Conservation (phyloP, 192 early-diverging fungal genomes). For the Backusella australiensis region DNA sequence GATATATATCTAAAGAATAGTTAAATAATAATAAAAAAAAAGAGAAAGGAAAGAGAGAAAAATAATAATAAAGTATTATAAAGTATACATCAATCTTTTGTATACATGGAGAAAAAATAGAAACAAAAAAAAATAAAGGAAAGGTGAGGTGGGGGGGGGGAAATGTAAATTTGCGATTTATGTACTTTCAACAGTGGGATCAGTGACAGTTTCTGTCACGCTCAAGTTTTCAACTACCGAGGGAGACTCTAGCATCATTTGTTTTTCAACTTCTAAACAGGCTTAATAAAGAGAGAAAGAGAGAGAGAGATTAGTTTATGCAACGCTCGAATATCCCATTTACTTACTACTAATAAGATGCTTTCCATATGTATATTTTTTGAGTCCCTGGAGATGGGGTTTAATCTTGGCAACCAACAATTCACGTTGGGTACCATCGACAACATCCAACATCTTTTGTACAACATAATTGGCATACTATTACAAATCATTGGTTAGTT, state of each 20-base stretch:
- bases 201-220: neutral
- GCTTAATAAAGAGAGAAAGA: neutral
- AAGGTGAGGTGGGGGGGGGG: no score
- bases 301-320: neutral
- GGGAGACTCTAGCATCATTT: constrained; percentile 6
- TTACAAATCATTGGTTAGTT: neutral
- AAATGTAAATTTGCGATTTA: neutral
- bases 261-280: constrained; percentile 14
- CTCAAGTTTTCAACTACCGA: neutral
- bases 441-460: constrained; percentile 99
- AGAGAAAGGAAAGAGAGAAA: neutral
- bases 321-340: neutral
- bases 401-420: constrained; percentile 85
- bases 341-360: constrained; percentile 79
- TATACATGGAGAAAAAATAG: neutral
- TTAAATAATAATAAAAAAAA: neutral
- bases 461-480: constrained; percentile 98
- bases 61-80: neutral
- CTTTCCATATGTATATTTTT: constrained; percentile 98
- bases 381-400: constrained; percentile 87
- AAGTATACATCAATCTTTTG: neutral
- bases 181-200: neutral
- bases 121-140: neutral
- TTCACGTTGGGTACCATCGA: constrained; percentile 85
- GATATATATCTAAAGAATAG: neutral